phyloP scores from a whole-genome alignment of 345 rosid species.

The Bruguiera parviflora region DNA sequence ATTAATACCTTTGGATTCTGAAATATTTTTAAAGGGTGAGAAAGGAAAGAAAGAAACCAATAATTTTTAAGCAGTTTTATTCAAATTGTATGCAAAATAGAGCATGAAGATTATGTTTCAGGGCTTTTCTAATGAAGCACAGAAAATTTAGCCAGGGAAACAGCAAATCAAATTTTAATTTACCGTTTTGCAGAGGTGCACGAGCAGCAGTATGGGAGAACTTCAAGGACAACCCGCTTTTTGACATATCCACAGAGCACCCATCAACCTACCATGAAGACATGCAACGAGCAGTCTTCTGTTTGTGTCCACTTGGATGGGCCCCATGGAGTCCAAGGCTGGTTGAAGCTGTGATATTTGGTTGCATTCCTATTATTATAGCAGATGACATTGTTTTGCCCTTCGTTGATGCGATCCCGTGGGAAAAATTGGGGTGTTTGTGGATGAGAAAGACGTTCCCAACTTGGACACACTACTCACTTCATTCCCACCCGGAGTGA shows the following conservation, averaged over 20 bases:
- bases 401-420: conserved; percentile 92
- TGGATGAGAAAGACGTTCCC: conserved; percentile 81
- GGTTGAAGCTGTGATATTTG: conserved; percentile 96
- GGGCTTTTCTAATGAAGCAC: neutral
- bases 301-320: conserved; percentile 94
- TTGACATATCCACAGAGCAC: conserved; percentile 92
- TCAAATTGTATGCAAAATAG: too few species aligned
- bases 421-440: conserved; percentile 91
- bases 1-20: neutral
- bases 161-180: neutral
- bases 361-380: conserved; percentile 94
- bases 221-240: conserved; percentile 83
- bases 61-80: too few species aligned
- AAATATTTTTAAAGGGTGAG: too few species aligned
- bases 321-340: conserved; percentile 98
- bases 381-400: conserved; percentile 93
- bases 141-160: neutral
- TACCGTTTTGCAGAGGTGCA: conserved; percentile 61
- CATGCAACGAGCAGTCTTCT: conserved; percentile 90
- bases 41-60: too few species aligned
- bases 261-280: conserved; percentile 93
- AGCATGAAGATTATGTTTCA: too few species aligned
- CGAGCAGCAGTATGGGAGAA: conserved; percentile 98
- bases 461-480: conserved; percentile 75
- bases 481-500: conserved; percentile 70